phyloP scores from a whole-genome alignment of 805 yeast species.

The Candida hispaniensis region DNA sequence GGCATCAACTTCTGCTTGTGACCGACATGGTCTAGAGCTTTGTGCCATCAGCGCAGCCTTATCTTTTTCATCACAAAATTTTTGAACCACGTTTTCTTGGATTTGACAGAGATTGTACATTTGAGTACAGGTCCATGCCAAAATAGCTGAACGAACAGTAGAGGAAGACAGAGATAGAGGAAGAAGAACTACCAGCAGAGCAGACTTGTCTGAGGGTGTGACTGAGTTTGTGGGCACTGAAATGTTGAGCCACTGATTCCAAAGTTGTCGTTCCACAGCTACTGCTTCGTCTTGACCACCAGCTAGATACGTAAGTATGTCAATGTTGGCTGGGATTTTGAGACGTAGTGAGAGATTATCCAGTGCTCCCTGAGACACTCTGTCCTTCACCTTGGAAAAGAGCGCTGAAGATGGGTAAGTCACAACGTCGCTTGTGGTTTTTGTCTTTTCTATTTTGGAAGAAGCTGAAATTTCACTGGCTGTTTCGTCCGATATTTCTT shows the following conservation, averaged over 20 bases:
- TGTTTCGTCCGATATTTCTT: constrained; percentile 3
- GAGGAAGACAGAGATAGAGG: constrained; percentile 11
- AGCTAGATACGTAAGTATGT: constrained; percentile 11
- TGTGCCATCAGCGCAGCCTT: constrained; percentile 1
- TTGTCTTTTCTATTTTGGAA: too few species aligned
- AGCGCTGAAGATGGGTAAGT: too few species aligned
- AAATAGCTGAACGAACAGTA: constrained; percentile 6
- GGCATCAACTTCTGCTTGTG: constrained; percentile 14
- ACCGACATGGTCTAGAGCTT: constrained; percentile 6
- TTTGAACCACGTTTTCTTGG: constrained; percentile 12
- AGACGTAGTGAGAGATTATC: constrained; percentile 7
- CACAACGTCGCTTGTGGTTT: too few species aligned
- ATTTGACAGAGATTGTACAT: constrained; percentile 14
- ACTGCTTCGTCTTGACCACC: constrained; percentile 15
- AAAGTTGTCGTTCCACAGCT: constrained; percentile 8
- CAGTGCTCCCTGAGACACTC: constrained; percentile 1
- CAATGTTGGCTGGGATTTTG: constrained; percentile 10
- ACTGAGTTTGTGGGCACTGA: constrained; percentile 14
- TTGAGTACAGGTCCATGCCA: constrained; percentile 13
- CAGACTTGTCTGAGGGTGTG: constrained; percentile 11
- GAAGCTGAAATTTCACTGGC: neutral
- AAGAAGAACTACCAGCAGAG: constrained; percentile 1
- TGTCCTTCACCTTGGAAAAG: neutral
- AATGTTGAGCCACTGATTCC: constrained; percentile 16
- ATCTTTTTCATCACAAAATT: constrained; percentile 15